These are phyloP conservation scores for Orbilia ellipsospora DNA, from an alignment of 2,329 filamentous ascomycete species.

Conservation along the genomic window DNA sequence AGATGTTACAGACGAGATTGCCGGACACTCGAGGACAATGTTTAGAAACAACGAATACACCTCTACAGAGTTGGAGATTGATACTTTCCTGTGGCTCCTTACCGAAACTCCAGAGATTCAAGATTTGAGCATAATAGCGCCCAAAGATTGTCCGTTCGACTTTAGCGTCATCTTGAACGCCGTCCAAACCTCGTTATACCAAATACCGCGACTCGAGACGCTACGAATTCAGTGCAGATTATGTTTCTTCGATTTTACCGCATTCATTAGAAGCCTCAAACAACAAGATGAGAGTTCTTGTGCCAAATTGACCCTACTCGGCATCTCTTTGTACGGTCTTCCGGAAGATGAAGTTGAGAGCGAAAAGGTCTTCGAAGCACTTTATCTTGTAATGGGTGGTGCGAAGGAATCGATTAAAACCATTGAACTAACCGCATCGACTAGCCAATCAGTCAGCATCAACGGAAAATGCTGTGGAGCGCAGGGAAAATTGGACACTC, in stretches of 20 bases:
- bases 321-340: constrained; percentile 26
- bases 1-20: constrained; percentile 21
- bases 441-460: not conserved
- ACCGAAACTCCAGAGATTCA: constrained; percentile 17
- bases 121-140: constrained; percentile 25
- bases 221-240: constrained; percentile 19
- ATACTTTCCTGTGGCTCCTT: constrained; percentile 36
- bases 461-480: constrained; percentile 20
- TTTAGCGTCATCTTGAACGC: constrained; percentile 22
- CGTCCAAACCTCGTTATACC: constrained; percentile 13
- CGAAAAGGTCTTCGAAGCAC: constrained; percentile 34
- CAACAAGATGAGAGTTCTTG: constrained; percentile 4
- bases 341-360: constrained; percentile 10
- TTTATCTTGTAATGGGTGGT: constrained; percentile 15
- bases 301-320: constrained; percentile 16
- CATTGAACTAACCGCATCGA: constrained; percentile 7
- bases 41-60: constrained; percentile 42
- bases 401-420: constrained; percentile 21
- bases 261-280: constrained; percentile 14
- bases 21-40: constrained; percentile 10
- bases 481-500: constrained; percentile 6
- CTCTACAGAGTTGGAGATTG: constrained; percentile 30
- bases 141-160: constrained; percentile 29
- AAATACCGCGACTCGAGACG: constrained; percentile 17
- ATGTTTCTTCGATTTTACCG: constrained; percentile 30